phyloP scores from a whole-genome alignment of 108 stramenopile genomes.

The Seminavis robusta region DNA sequence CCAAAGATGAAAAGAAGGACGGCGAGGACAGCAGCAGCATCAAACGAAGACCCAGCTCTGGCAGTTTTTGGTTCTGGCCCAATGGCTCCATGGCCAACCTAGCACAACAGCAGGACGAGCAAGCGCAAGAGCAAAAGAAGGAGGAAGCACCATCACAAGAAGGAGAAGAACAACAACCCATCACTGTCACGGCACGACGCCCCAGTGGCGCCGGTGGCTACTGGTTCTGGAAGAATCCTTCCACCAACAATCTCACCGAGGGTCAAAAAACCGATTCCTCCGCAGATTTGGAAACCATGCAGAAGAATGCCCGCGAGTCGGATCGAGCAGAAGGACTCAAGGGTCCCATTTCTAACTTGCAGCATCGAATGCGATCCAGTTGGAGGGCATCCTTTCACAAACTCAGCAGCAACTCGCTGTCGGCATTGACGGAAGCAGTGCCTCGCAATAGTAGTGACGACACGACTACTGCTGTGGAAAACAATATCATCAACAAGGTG shows the following conservation, averaged over 20 bases:
- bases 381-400: constrained; percentile 5
- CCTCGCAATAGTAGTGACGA: no score
- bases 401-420: constrained; percentile 2
- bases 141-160: no score
- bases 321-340: neutral
- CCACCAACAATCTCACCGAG: constrained; percentile 1
- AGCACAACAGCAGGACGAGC: no score
- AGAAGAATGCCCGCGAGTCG: constrained; percentile 3
- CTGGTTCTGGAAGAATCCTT: constrained; percentile 10
- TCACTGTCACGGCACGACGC: no score
- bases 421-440: constrained; percentile 3
- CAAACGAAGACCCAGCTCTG: neutral
- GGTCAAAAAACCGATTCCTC: no score
- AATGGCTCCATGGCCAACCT: constrained; percentile 4
- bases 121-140: no score
- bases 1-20: neutral
- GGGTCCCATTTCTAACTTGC: constrained; percentile 17
- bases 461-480: no score
- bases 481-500: no score
- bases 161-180: no score
- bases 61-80: constrained; percentile 11
- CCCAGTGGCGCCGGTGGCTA: neutral
- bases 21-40: neutral
- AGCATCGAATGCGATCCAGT: constrained; percentile 9
- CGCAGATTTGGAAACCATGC: constrained; percentile 3